A percentile compares a stretch with the other conserved stretches of the same genome.
These are phyloP conservation scores for Citrus mangshanensis DNA, from an alignment of 345 rosid genomes.

Conservation along the genomic window DNA sequence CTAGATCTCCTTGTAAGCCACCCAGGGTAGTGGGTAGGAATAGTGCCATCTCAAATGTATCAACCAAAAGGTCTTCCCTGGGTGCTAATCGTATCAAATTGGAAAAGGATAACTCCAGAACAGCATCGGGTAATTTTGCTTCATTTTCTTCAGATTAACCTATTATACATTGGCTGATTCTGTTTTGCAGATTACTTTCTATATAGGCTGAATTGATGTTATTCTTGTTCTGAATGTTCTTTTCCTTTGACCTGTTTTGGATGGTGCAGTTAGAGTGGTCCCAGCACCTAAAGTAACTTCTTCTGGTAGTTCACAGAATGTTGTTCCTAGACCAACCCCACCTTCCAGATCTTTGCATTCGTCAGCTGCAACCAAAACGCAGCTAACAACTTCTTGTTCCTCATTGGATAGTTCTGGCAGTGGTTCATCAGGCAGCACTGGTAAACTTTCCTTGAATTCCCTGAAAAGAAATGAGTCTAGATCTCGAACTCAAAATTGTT, in stretches of 20 bases:
- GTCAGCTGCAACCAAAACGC: constrained; percentile 45
- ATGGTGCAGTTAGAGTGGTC: constrained; percentile 49
- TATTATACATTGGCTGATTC: neutral
- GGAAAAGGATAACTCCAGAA: constrained; percentile 45
- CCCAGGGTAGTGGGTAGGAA: constrained; percentile 35
- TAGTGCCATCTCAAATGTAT: constrained; percentile 35
- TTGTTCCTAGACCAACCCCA: constrained; percentile 41
- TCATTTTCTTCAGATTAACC: neutral
- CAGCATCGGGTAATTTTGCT: constrained; percentile 28
- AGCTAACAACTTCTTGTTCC: constrained; percentile 61
- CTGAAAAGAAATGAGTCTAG: constrained; percentile 31
- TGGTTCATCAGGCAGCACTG: constrained; percentile 41
- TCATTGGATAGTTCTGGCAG: constrained; percentile 64
- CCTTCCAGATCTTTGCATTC: constrained; percentile 41
- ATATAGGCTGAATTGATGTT: neutral
- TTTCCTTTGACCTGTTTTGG: constrained; percentile 3
- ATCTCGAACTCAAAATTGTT: constrained; percentile 22
- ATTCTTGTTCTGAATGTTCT: constrained; percentile 16
- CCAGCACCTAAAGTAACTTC: constrained; percentile 30
- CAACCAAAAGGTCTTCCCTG: constrained; percentile 49
- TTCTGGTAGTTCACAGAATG: constrained; percentile 32
- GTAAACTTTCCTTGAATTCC: constrained; percentile 36
- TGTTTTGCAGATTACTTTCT: neutral
- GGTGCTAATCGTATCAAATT: constrained; percentile 47
- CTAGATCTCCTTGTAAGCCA: constrained; percentile 47